Evolutionary conservation across 2,329 filamentous ascomycete species (phyloP), one percentile per base, ranked within the genome.

Genomic region (Pseudocercospora crystallina): DNA sequence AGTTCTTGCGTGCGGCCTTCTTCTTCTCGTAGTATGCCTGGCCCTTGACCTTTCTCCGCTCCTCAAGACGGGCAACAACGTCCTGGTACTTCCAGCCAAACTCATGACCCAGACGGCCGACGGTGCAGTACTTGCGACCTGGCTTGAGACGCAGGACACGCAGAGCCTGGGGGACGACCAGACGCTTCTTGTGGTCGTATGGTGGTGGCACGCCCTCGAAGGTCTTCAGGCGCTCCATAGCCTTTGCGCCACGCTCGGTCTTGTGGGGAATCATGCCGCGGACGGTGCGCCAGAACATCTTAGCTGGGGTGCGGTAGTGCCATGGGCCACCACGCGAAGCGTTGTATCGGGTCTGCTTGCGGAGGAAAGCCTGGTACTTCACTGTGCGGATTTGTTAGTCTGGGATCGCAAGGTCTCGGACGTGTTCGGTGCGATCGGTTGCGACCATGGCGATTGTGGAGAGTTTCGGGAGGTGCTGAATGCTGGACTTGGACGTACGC

Each of bases 11-110:
- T 68, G 88, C 88, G 67, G 90, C 84, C 90, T 95, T 96, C 94
- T 97, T 99, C 85, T 91, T 90, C 84, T 95, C 91, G 85, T 97
- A 97, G 88, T 96, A 99, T 76, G 94, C 94, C 68, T 88, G 85
- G 73, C 90, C 87, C 90, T 97, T 99, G 78, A 95, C 92, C 85
- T 99, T 99, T 83, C 94, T 89, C 80, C 92, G 86, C 85, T 99
- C 94, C 85, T 99, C 94, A 73, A 99, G 85, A 80, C 94, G 97
- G 71, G 66, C 87, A 80, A 99, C 94, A 73, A 99, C 91, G 75
- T 96, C 92, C 84, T 96, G 89, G 87, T 99, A 97, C 83, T 99
- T 99, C 94, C 94, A 99, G 81, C 94, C 94, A 73, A 97, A 94
- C 83, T 99, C 94, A 80, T 96, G 91, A 78, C 89, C 94, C 73